Percentiles rank a stretch among this genome's conserved stretches.
phyloP scores from a whole-genome alignment of 2,329 filamentous ascomycete genomes.

The Venturia pyrina region DNA sequence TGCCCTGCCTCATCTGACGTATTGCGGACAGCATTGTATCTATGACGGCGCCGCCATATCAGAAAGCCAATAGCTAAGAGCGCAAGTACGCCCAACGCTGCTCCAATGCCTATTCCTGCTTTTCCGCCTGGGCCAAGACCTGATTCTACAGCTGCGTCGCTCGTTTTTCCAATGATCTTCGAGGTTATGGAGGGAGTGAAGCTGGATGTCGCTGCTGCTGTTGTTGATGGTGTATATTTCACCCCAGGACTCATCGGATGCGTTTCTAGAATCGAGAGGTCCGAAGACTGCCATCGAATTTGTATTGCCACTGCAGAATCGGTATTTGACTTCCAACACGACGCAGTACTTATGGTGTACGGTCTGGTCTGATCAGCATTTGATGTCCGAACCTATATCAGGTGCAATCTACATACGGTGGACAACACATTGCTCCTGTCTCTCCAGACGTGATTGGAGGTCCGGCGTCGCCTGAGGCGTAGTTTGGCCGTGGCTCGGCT shows the following conservation, averaged over 20 bases:
- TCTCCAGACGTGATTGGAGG: not conserved
- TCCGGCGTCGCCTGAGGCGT: not conserved
- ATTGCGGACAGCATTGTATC: not conserved
- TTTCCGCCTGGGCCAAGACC: constrained; percentile 8
- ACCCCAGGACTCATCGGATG: not conserved
- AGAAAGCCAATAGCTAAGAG: not conserved
- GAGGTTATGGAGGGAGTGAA: not conserved
- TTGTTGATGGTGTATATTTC: not conserved
- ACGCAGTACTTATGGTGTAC: too few species aligned
- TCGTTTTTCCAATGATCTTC: not conserved
- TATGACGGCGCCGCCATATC: not conserved
- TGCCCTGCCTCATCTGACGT: not conserved
- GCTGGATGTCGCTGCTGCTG: not conserved
- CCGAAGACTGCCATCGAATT: not conserved
- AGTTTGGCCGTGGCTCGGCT: not conserved
- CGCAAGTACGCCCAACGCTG: constrained; percentile 6
- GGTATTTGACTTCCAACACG: too few species aligned
- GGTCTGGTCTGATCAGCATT: too few species aligned
- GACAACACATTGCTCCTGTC: not conserved
- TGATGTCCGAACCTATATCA: too few species aligned
- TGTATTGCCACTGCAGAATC: not conserved
- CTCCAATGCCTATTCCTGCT: constrained; percentile 10
- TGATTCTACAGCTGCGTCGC: not conserved
- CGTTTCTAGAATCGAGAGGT: not conserved
- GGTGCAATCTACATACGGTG: not conserved